Percentiles rank a stretch among this genome's conserved stretches.
These are phyloP conservation scores for Boletus subluridellus DNA, from an alignment of 1,284 basidiomycete genomes.

Conservation along the genomic window DNA sequence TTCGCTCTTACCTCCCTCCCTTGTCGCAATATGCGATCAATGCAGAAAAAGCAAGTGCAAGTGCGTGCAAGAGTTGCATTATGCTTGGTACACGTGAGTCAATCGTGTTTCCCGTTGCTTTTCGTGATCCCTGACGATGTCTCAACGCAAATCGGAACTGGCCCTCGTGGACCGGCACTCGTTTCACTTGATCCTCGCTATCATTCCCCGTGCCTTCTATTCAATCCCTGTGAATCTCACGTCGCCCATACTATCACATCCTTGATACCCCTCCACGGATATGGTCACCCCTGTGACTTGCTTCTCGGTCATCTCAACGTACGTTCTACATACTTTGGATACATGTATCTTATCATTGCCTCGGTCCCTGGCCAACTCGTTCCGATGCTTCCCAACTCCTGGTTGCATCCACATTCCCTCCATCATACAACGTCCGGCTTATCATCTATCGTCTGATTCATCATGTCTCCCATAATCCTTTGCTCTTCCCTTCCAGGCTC, in stretches of 20 bases:
- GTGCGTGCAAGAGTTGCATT: constrained; percentile 61
- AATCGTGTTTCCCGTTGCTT: neutral
- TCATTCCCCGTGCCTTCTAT: constrained; percentile 1
- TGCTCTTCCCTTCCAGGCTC: neutral
- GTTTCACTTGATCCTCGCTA: neutral
- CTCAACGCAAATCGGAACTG: constrained; percentile 5
- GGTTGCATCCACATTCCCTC: constrained; percentile 11
- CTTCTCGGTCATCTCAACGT: constrained; percentile 5
- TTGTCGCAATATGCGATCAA: constrained; percentile 63
- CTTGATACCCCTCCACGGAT: neutral
- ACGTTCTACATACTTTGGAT: constrained; percentile 14
- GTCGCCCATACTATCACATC: neutral
- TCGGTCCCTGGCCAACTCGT: neutral
- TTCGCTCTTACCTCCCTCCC: constrained; percentile 5
- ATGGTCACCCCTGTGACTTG: constrained; percentile 7
- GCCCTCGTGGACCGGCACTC: neutral
- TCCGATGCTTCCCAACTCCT: neutral
- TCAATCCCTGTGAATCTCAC: constrained; percentile 3
- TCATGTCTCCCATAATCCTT: constrained; percentile 14
- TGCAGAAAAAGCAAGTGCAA: constrained; percentile 54
- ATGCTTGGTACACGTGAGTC: constrained; percentile 65
- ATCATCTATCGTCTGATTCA: constrained; percentile 11
- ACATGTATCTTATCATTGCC: constrained; percentile 3
- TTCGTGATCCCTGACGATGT: constrained; percentile 16
- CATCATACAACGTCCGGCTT: constrained; percentile 3